phyloP scores from a whole-genome alignment of 1,139 yeast genomes.

The Hanseniaspora uvarum region DNA sequence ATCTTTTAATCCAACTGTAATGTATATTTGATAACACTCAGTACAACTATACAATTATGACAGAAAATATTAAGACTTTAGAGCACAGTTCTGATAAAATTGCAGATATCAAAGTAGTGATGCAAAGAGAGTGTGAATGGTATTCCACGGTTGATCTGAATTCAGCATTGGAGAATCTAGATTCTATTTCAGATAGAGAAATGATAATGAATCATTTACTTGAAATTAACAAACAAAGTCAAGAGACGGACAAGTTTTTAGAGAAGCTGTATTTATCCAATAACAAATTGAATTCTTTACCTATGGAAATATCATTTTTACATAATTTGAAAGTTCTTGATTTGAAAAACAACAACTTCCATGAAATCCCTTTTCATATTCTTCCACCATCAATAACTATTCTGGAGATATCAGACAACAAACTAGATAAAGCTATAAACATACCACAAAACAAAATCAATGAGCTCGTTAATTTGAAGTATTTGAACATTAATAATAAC shows the following conservation, averaged over 20 bases:
- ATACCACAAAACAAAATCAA: conserved; percentile 37
- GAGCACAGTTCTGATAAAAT: background rate
- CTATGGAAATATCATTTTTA: conserved; percentile 40
- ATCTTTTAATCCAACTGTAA: background rate
- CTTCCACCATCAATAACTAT: conserved; percentile 45
- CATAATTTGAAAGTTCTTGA: conserved; percentile 51
- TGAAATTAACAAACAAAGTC: conserved; percentile 1
- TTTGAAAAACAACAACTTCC: conserved; percentile 49
- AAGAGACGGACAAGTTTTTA: background rate
- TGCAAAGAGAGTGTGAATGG: conserved; percentile 11
- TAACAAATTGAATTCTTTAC: conserved; percentile 42
- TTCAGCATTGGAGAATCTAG: background rate
- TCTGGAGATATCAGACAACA: conserved; percentile 57
- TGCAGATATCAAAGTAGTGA: background rate
- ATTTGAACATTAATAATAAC: conserved; percentile 57
- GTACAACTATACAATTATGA: background rate
- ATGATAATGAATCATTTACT: conserved; percentile 30
- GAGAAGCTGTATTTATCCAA: conserved; percentile 45
- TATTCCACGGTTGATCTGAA: conserved; percentile 12
- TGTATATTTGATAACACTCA: background rate
- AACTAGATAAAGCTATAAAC: conserved; percentile 30
- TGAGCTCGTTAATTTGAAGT: conserved; percentile 39
- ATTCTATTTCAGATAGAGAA: conserved; percentile 34
- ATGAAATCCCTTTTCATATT: conserved; percentile 43
- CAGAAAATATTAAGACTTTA: background rate